Conservation (phyloP, 192 early-diverging fungal species). For the Neocallimastix lanati region DNA sequence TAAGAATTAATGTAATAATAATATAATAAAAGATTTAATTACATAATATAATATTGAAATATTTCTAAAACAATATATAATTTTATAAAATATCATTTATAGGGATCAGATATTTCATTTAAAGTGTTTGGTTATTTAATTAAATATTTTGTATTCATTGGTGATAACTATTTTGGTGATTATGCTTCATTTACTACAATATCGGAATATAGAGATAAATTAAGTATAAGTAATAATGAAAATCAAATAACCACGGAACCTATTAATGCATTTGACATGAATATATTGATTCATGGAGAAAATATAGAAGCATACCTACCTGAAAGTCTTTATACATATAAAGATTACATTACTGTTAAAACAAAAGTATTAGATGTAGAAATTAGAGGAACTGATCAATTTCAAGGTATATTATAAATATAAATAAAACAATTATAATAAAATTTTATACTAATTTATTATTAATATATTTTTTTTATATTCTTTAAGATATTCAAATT, state of each 20-base stretch:
- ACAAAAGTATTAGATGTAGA: neutral
- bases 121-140: neutral
- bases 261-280: neutral
- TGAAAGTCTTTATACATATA: neutral
- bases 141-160: neutral
- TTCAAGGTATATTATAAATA: neutral
- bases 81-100: neutral
- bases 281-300: neutral
- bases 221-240: neutral
- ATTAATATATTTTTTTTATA: neutral
- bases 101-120: neutral
- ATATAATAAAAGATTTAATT: too few species aligned
- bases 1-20: neutral
- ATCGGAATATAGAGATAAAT: neutral
- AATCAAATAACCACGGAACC: neutral
- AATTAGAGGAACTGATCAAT: neutral
- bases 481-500: neutral
- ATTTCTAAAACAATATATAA: too few species aligned
- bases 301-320: neutral
- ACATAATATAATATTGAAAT: too few species aligned
- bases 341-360: neutral
- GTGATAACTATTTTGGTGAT: neutral
- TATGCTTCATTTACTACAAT: neutral
- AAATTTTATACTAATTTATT: neutral
- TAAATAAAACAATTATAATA: too few species aligned